A percentile compares a stretch with the other conserved stretches of the same genome.
Conservation (phyloP, 164 flowering plant species). For the Kalanchoe fedtschenkoi region DNA sequence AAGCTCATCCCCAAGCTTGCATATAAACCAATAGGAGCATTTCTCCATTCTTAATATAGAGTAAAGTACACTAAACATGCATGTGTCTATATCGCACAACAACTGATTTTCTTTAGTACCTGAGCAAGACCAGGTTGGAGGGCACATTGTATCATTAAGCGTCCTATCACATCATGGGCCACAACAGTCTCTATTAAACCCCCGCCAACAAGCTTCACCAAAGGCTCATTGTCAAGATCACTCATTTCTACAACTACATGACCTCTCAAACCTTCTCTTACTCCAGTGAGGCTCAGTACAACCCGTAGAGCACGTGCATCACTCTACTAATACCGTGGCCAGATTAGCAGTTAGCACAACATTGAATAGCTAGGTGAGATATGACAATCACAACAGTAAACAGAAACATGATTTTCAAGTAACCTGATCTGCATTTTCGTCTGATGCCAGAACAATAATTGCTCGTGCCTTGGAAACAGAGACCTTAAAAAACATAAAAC, state of each 20-base stretch:
- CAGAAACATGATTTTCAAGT: background rate
- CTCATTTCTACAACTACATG: conserved; percentile 97
- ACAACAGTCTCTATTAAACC: conserved; percentile 89
- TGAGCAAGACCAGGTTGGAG: conserved; percentile 96
- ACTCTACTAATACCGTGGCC: conserved; percentile 37
- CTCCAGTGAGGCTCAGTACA: conserved; percentile 93
- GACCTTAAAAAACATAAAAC: conserved; percentile 34
- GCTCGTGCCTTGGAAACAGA: conserved; percentile 94
- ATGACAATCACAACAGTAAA: background rate
- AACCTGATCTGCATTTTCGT: conserved; percentile 96
- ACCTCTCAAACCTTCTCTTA: conserved; percentile 76
- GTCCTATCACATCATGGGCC: conserved; percentile 98
- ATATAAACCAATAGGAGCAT: background rate
- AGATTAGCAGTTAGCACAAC: background rate
- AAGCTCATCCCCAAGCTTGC: too few species aligned
- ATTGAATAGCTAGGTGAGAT: background rate
- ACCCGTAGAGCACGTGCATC: conserved; percentile 95
- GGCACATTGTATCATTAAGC: conserved; percentile 96
- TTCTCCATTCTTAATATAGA: background rate
- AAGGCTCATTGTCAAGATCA: conserved; percentile 88
- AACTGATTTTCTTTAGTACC: conserved; percentile 25
- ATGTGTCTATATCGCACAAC: background rate
- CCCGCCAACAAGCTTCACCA: conserved; percentile 96
- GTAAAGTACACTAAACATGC: background rate
- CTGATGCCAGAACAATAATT: conserved; percentile 79